phyloP scores from a whole-genome alignment of 2,329 filamentous ascomycete genomes.

The Penicillium brasilianum region DNA sequence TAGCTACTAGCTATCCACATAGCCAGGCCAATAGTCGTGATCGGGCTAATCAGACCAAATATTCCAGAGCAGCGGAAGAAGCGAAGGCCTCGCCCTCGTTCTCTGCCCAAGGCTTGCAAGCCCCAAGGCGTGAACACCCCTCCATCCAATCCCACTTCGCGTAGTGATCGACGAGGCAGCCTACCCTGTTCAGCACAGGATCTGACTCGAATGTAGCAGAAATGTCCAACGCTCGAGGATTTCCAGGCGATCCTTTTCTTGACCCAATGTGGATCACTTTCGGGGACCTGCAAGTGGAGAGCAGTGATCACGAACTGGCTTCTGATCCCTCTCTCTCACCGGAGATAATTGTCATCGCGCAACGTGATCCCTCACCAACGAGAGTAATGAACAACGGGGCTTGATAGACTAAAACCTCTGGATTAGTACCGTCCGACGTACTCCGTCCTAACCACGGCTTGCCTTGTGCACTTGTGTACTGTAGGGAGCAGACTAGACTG shows the following conservation, averaged over 20 bases:
- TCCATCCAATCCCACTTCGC: conserved; percentile 2
- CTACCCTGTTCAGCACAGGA: conserved; percentile 2
- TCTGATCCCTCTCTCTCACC: background rate
- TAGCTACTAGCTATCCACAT: background rate
- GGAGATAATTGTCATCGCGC: background rate
- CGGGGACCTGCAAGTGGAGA: background rate
- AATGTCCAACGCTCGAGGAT: background rate
- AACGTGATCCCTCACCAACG: background rate
- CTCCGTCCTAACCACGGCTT: background rate
- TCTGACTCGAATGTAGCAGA: background rate
- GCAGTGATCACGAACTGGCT: background rate
- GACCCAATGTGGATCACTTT: background rate
- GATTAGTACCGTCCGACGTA: too few species aligned
- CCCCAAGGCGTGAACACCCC: background rate
- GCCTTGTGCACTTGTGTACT: background rate
- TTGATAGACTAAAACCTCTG: background rate
- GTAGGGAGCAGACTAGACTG: background rate
- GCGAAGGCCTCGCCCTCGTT: background rate
- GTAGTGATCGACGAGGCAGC: background rate
- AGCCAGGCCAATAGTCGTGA: background rate
- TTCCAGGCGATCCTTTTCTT: background rate
- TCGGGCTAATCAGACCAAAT: background rate
- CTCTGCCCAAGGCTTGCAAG: background rate
- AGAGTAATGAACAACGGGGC: background rate
- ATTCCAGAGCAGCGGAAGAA: background rate